phyloP scores from a whole-genome alignment of 208 protist species.

The Trypanosoma scelopori region DNA sequence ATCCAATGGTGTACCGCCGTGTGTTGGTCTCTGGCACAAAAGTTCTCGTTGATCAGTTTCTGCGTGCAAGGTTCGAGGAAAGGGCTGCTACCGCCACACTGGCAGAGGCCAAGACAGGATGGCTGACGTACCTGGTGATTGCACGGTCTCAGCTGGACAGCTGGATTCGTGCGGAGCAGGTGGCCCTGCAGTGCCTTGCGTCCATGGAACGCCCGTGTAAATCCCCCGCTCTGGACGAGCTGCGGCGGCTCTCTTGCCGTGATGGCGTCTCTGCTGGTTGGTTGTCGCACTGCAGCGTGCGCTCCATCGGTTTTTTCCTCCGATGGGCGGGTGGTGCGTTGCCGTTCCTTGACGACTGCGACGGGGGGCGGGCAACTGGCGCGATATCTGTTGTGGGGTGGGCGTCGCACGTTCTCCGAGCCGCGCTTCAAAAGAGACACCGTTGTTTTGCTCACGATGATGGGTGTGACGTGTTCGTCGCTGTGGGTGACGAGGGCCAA shows the following conservation, averaged over 20 bases:
- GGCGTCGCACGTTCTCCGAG: conserved; percentile 31
- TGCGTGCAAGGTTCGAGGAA: conserved; percentile 22
- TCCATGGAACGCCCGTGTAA: conserved; percentile 7
- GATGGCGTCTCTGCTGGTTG: conserved; percentile 60
- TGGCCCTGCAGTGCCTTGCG: conserved; percentile 43
- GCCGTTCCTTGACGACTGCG: conserved; percentile 9
- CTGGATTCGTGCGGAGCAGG: conserved; percentile 70
- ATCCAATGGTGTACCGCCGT: conserved; percentile 62
- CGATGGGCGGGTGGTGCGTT: conserved; percentile 34
- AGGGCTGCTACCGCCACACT: conserved; percentile 13
- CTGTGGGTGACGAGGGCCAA: conserved; percentile 11
- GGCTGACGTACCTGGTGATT: conserved; percentile 53
- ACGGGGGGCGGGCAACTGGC: conserved; percentile 8
- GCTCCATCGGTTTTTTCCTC: conserved; percentile 64
- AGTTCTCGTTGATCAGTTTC: conserved; percentile 72
- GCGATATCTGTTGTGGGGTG: conserved; percentile 32
- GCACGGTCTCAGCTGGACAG: conserved; percentile 60
- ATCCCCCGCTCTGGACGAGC: conserved; percentile 26
- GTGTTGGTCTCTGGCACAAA: conserved; percentile 71
- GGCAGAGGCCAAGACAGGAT: conserved; percentile 35
- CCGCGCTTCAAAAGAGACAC: conserved; percentile 45
- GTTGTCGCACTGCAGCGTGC: conserved; percentile 56
- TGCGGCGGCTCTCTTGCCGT: conserved; percentile 40
- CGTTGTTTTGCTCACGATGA: conserved; percentile 38
- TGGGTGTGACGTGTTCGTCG: conserved; percentile 51